These are phyloP conservation scores for Allantophomopsis lycopodina DNA, from an alignment of 2,329 filamentous ascomycete genomes.

Conservation along the genomic window DNA sequence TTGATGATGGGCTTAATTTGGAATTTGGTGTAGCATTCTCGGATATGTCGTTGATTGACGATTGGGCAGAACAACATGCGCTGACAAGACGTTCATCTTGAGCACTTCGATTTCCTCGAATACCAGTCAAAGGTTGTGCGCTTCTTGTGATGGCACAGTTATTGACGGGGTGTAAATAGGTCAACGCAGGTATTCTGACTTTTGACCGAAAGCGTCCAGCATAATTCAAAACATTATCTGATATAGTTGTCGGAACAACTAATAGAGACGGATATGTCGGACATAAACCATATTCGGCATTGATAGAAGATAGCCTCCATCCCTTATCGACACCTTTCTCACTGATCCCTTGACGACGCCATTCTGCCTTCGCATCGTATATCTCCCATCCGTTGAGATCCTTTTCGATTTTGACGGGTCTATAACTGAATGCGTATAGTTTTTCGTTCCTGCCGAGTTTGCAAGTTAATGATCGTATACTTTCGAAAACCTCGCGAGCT, in stretches of 20 bases:
- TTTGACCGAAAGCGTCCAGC: conserved; percentile 81
- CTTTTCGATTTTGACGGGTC: conserved; percentile 59
- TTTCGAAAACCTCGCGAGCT: conserved; percentile 79
- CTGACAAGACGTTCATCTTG: conserved; percentile 91
- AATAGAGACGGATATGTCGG: conserved; percentile 82
- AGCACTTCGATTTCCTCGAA: conserved; percentile 78
- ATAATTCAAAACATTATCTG: conserved; percentile 94
- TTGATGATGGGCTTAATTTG: conserved; percentile 27
- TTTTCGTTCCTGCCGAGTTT: conserved; percentile 74
- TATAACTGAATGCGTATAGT: conserved; percentile 81
- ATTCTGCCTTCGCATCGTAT: conserved; percentile 80
- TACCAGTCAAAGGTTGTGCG: conserved; percentile 80
- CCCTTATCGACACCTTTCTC: conserved; percentile 65
- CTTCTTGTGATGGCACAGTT: conserved; percentile 94
- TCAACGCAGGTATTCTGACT: conserved; percentile 74
- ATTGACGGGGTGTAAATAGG: conserved; percentile 92
- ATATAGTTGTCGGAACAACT: conserved; percentile 76
- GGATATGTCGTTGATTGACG: conserved; percentile 7
- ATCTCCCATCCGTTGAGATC: conserved; percentile 68
- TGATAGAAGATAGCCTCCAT: conserved; percentile 87
- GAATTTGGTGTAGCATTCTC: conserved; percentile 13
- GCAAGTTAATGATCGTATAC: conserved; percentile 68
- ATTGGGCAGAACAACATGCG: conserved; percentile 75
- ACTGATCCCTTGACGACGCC: conserved; percentile 74
- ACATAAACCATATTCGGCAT: conserved; percentile 80